Evolutionary conservation across 768 basidiomycete genomes (phyloP).

Genomic region (Amanita polypyramis): DNA sequence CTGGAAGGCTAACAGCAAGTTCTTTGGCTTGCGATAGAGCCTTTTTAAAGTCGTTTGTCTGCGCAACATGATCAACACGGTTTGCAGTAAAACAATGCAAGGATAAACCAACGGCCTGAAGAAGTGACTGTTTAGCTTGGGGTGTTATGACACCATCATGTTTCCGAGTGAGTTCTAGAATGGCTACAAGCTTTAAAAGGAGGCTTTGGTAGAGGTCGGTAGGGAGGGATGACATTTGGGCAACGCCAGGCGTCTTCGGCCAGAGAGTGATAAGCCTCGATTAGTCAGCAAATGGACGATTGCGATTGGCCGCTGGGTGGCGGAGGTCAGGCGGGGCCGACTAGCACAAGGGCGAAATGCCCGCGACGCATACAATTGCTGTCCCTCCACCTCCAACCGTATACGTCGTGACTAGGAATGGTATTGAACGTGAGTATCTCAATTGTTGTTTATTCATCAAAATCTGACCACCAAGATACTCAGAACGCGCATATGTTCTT

Average conservation of each 20-base stretch:
- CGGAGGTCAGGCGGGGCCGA: not conserved
- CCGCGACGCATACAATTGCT: conserved; percentile 19
- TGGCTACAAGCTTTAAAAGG: conserved; percentile 45
- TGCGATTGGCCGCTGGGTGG: not conserved
- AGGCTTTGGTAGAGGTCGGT: conserved; percentile 44
- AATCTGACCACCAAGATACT: conserved; percentile 9
- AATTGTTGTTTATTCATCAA: conserved; percentile 4
- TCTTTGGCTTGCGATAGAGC: conserved; percentile 49
- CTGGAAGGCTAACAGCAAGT: conserved; percentile 46
- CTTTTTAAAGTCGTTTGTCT: conserved; percentile 69
- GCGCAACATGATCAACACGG: not conserved
- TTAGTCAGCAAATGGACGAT: not conserved
- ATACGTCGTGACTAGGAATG: conserved; percentile 25
- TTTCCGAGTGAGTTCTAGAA: conserved; percentile 51
- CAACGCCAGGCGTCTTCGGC: too few species aligned
- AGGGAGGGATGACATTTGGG: conserved; percentile 22
- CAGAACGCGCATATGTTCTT: conserved; percentile 43
- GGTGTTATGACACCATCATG: conserved; percentile 43
- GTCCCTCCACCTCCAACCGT: conserved; percentile 16
- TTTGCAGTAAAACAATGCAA: not conserved
- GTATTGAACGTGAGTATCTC: conserved; percentile 18
- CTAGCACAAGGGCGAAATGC: conserved; percentile 14
- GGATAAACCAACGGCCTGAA: conserved; percentile 44
- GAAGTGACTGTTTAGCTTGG: conserved; percentile 53
- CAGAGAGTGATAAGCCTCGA: too few species aligned